phyloP scores from a whole-genome alignment of 2,329 filamentous ascomycete species.

The Rutstroemia sydowiana region DNA sequence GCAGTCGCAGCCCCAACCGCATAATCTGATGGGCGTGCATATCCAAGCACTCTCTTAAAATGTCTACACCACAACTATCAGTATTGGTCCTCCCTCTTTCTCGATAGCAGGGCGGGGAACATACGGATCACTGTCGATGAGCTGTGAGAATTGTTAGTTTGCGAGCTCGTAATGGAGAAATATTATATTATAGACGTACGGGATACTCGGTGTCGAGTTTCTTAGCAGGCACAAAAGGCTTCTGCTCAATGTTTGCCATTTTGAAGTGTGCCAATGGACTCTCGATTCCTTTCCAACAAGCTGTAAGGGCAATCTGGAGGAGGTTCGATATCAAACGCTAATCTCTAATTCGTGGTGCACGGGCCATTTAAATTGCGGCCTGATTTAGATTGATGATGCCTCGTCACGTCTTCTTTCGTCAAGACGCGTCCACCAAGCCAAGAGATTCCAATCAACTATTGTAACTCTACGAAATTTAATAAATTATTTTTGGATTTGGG shows the following conservation, averaged over 20 bases:
- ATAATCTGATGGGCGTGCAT: slow-evolving; percentile 83
- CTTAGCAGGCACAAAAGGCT: slow-evolving; percentile 65
- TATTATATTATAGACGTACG: slow-evolving; percentile 46
- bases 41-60: slow-evolving; percentile 80
- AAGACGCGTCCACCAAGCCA: not conserved
- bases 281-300: slow-evolving; percentile 9
- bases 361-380: not conserved
- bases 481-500: not conserved
- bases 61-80: slow-evolving; percentile 52
- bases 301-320: slow-evolving; percentile 1
- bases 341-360: slow-evolving; percentile 8
- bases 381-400: slow-evolving; percentile 5
- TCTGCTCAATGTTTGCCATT: slow-evolving; percentile 32
- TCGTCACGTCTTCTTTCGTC: slow-evolving; percentile 7
- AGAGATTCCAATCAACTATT: not conserved
- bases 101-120: slow-evolving; percentile 27
- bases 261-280: slow-evolving; percentile 28
- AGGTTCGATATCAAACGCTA: slow-evolving; percentile 11
- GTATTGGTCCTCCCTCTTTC: not conserved
- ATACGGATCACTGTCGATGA: slow-evolving; percentile 99
- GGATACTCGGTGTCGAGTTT: slow-evolving; percentile 76
- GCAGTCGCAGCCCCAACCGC: slow-evolving; percentile 59
- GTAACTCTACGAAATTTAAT: not conserved
- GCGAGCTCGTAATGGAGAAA: not conserved
- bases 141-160: slow-evolving; percentile 48